A percentile compares a stretch with the other conserved stretches of the same genome.
Evolutionary conservation across 2,329 filamentous ascomycete species (phyloP).

Genomic region (Parastagonospora avenae): DNA sequence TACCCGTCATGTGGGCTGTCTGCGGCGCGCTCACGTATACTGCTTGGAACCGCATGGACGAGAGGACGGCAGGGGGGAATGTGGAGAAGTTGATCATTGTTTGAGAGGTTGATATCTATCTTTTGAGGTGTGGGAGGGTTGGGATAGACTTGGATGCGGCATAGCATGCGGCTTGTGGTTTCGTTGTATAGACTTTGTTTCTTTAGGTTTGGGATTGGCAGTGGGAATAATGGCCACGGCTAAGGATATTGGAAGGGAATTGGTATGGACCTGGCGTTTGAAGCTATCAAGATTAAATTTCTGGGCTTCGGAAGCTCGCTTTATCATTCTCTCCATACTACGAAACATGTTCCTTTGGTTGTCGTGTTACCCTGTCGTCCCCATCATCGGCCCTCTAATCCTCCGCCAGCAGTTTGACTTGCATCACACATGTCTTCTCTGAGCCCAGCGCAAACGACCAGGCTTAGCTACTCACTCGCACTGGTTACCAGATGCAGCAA

Average conservation of each 20-base stretch:
- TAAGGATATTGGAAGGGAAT: not conserved
- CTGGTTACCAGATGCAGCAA: no score
- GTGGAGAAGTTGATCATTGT: conserved; percentile 39
- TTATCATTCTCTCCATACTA: not conserved
- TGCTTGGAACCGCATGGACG: conserved; percentile 38
- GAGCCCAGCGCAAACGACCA: no score
- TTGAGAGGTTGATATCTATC: conserved; percentile 7
- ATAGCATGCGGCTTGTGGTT: conserved; percentile 9
- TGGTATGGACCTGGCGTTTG: conserved; percentile 1
- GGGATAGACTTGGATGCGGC: conserved; percentile 5
- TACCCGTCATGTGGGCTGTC: conserved; percentile 39
- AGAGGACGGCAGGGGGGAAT: conserved; percentile 26
- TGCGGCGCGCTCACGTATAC: conserved; percentile 33
- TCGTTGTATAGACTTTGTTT: conserved; percentile 2
- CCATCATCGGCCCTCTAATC: no score
- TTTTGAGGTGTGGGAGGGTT: not conserved
- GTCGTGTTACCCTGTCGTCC: no score
- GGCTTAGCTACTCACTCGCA: no score
- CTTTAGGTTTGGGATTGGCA: not conserved
- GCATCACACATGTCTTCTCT: no score
- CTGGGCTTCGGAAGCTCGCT: not conserved
- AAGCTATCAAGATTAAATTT: no score
- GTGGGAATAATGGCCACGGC: conserved; percentile 1
- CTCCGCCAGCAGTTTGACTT: no score
- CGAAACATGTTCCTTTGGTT: conserved; percentile 42